Conservation (phyloP, 2,329 filamentous ascomycete species). For the Blumeria hordei region DNA sequence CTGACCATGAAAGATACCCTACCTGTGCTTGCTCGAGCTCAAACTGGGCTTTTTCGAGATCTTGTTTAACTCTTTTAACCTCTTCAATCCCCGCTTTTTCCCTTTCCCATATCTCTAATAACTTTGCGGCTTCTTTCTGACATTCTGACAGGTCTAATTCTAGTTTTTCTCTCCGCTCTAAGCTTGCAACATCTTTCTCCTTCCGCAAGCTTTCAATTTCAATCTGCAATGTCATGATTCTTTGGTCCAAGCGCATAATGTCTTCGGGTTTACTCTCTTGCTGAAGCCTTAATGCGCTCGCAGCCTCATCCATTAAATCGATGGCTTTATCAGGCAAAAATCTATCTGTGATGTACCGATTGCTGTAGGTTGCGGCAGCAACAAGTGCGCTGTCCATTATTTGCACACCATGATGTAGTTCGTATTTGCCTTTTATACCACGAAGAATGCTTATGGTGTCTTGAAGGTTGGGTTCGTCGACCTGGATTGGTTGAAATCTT, state of each 20-base stretch:
- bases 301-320: conserved; percentile 87
- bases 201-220: conserved; percentile 86
- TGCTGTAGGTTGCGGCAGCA: conserved; percentile 74
- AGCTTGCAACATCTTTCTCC: conserved; percentile 73
- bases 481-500: conserved; percentile 79
- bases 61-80: conserved; percentile 67
- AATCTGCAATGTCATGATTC: conserved; percentile 94
- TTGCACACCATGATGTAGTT: conserved; percentile 79
- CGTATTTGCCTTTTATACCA: conserved; percentile 93
- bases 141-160: conserved; percentile 52
- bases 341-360: conserved; percentile 88
- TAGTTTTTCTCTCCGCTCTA: conserved; percentile 67
- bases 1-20: neutral
- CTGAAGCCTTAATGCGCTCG: conserved; percentile 68
- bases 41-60: conserved; percentile 64
- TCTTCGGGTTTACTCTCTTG: conserved; percentile 94
- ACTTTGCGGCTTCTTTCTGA: conserved; percentile 47
- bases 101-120: conserved; percentile 74
- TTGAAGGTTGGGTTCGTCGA: conserved; percentile 75
- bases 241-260: conserved; percentile 75
- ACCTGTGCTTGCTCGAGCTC: conserved; percentile 66
- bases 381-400: conserved; percentile 86
- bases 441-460: conserved; percentile 89
- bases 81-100: conserved; percentile 67
- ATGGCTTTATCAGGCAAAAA: conserved; percentile 96